Conservation (phyloP, 2,329 filamentous ascomycete species). For the Arthrobotrys pseudoclavata region DNA sequence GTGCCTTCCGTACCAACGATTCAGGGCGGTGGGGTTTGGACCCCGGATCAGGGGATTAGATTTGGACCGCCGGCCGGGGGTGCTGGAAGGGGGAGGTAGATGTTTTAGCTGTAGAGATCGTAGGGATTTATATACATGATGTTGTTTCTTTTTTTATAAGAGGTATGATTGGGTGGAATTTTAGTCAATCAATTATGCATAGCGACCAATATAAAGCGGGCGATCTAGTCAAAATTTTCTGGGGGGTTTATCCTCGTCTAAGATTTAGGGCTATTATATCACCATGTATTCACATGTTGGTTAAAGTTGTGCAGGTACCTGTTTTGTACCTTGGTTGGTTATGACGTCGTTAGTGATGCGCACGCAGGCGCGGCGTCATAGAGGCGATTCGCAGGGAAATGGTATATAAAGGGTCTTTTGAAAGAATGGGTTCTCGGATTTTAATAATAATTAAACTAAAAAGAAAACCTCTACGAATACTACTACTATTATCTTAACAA, state of each 20-base stretch:
- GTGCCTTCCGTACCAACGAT: slow-evolving; percentile 66
- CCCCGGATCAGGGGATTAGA: slow-evolving; percentile 82
- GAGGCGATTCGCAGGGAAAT: neutral
- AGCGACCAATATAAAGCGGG: slow-evolving; percentile 20
- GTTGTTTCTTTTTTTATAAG: neutral
- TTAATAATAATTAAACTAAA: no score
- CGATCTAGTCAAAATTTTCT: neutral
- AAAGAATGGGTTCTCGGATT: no score
- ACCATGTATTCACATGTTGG: neutral
- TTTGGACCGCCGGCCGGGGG: slow-evolving; percentile 72
- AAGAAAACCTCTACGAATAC: no score
- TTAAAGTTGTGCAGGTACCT: neutral
- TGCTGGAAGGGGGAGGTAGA: slow-evolving; percentile 45
- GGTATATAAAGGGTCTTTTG: slow-evolving; percentile 5
- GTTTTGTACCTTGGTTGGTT: neutral
- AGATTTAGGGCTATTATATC: no score
- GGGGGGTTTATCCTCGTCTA: no score
- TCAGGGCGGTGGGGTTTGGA: slow-evolving; percentile 76
- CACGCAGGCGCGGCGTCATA: neutral
- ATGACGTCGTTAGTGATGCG: slow-evolving; percentile 40
- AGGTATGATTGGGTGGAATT: neutral
- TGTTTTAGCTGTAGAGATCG: neutral
- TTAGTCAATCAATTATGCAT: slow-evolving; percentile 3
- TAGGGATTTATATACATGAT: neutral
- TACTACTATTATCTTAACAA: slow-evolving; percentile 2